These are phyloP conservation scores for Xylariomycetidae sp. DNA, from an alignment of 2,329 filamentous ascomycete genomes.

Conservation along the genomic window DNA sequence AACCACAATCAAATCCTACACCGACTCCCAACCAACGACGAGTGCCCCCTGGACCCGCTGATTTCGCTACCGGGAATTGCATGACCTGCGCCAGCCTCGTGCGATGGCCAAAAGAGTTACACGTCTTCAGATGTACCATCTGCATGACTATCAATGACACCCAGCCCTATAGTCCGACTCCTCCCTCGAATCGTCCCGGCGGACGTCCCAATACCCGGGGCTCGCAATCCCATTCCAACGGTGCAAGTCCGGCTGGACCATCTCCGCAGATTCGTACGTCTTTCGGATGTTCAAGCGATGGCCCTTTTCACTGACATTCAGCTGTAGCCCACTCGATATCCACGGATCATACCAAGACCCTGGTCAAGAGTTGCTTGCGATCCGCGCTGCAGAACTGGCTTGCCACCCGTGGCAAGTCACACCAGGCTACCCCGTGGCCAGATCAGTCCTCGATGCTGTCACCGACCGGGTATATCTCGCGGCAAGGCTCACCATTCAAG, in stretches of 20 bases:
- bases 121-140: constrained; percentile 74
- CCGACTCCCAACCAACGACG: constrained; percentile 26
- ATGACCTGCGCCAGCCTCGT: constrained; percentile 81
- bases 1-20: constrained; percentile 20
- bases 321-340: constrained; percentile 38
- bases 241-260: constrained; percentile 9
- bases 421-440: constrained; percentile 6
- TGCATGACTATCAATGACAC: constrained; percentile 84
- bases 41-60: constrained; percentile 25
- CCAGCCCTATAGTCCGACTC: constrained; percentile 34
- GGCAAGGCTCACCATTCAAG: constrained; percentile 10
- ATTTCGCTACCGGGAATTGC: constrained; percentile 66
- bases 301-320: constrained; percentile 8
- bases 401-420: constrained; percentile 7
- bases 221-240: constrained; percentile 11
- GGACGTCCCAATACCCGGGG: constrained; percentile 10
- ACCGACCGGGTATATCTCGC: constrained; percentile 15
- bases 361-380: constrained; percentile 38
- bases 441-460: constrained; percentile 11
- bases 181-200: constrained; percentile 16
- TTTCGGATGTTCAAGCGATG: neutral
- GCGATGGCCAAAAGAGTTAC: constrained; percentile 68
- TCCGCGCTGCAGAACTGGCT: constrained; percentile 30
- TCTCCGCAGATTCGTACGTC: constrained; percentile 18
- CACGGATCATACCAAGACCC: constrained; percentile 49